Conservation (phyloP, 176 grass and related monocot species). For the Elaeis guineensis region DNA sequence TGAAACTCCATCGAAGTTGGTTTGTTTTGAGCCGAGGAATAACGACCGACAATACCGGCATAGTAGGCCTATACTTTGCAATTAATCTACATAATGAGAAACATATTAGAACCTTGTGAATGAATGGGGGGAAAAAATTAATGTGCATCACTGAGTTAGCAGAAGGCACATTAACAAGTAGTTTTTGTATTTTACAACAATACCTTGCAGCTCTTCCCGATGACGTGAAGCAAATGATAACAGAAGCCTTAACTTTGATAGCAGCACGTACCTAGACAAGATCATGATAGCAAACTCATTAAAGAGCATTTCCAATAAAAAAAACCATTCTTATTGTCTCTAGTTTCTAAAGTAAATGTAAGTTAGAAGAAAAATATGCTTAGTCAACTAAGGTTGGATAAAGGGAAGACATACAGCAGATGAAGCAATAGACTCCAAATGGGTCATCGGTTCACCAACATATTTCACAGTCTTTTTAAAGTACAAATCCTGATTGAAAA, state of each 20-base stretch:
- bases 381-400: not conserved
- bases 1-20: slow-evolving; percentile 95
- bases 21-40: slow-evolving; percentile 99
- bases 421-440: slow-evolving; percentile 13
- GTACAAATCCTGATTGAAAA: slow-evolving; percentile 98
- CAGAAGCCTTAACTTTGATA: slow-evolving; percentile 93
- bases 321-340: not conserved
- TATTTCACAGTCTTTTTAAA: slow-evolving; percentile 49
- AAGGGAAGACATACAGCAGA: slow-evolving; percentile 17
- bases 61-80: slow-evolving; percentile 95
- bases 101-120: not conserved
- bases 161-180: too few relatives aligned
- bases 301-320: not conserved
- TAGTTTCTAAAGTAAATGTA: too few relatives aligned
- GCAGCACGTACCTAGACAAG: slow-evolving; percentile 82
- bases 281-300: not conserved
- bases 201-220: slow-evolving; percentile 99
- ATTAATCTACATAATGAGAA: slow-evolving; percentile 54
- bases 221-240: slow-evolving; percentile 96
- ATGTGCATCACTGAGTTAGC: too few relatives aligned
- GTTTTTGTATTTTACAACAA: slow-evolving; percentile 1
- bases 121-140: too few relatives aligned
- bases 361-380: too few relatives aligned
- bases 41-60: slow-evolving; percentile 96
- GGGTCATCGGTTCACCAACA: slow-evolving; percentile 27